These are phyloP conservation scores for Phanerodontia chrysosporium DNA, from an alignment of 768 basidiomycete genomes.

Conservation along the genomic window DNA sequence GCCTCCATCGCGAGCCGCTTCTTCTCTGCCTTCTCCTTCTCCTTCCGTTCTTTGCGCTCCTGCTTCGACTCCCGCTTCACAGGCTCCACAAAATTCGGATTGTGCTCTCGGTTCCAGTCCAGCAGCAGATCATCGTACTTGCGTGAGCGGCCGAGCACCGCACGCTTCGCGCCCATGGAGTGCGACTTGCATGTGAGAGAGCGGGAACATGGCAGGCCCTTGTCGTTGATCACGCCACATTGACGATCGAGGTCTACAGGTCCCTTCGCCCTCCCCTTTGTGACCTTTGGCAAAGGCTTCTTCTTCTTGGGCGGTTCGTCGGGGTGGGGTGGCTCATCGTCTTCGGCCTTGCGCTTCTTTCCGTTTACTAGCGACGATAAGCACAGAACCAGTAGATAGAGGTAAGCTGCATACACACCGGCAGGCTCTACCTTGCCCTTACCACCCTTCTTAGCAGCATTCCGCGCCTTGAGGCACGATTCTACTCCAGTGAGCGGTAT, in stretches of 20 bases:
- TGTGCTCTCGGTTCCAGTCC: conserved; percentile 87
- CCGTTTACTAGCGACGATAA: conserved; percentile 35
- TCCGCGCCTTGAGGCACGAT: conserved; percentile 57
- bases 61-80: conserved; percentile 84
- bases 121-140: conserved; percentile 82
- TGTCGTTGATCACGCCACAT: conserved; percentile 97
- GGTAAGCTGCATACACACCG: conserved; percentile 28
- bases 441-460: conserved; percentile 47
- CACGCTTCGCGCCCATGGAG: conserved; percentile 93
- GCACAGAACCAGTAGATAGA: neutral
- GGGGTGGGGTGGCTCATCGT: conserved; percentile 57
- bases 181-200: conserved; percentile 98
- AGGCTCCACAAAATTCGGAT: conserved; percentile 85
- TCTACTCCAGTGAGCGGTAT: conserved; percentile 31
- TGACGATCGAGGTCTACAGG: conserved; percentile 90
- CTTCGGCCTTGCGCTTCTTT: conserved; percentile 83
- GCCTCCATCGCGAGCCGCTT: conserved; percentile 68
- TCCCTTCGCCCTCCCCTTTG: conserved; percentile 76
- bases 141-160: conserved; percentile 81
- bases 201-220: conserved; percentile 86
- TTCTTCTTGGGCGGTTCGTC: conserved; percentile 75
- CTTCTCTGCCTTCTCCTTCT: conserved; percentile 80
- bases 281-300: conserved; percentile 65
- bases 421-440: conserved; percentile 55
- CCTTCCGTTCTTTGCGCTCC: conserved; percentile 82